Conservation (phyloP, 2,329 filamentous ascomycete species). For the Stemphylium beticola region DNA sequence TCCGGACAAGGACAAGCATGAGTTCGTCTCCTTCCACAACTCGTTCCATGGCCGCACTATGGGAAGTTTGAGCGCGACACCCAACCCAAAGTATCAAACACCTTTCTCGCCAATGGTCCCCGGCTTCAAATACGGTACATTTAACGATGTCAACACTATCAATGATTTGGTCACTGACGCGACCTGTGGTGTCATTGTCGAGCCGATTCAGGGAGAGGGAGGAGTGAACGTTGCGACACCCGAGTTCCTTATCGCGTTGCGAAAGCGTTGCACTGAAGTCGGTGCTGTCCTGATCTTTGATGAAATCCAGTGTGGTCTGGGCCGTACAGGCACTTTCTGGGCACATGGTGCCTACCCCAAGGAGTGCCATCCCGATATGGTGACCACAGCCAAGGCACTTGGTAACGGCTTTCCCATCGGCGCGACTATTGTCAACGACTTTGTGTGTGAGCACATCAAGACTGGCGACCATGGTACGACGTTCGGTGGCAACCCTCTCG, state of each 20-base stretch:
- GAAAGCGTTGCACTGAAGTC: slow-evolving; percentile 81
- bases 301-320: slow-evolving; percentile 94
- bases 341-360: slow-evolving; percentile 77
- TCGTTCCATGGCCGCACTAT: slow-evolving; percentile 98
- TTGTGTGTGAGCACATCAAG: slow-evolving; percentile 72
- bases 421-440: slow-evolving; percentile 72
- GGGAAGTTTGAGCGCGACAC: slow-evolving; percentile 93
- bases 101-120: slow-evolving; percentile 96
- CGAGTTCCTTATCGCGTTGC: slow-evolving; percentile 85
- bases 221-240: slow-evolving; percentile 84
- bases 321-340: slow-evolving; percentile 88
- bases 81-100: slow-evolving; percentile 96
- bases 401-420: slow-evolving; percentile 97
- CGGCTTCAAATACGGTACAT: slow-evolving; percentile 84
- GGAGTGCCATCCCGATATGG: slow-evolving; percentile 88
- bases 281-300: slow-evolving; percentile 92
- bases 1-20: slow-evolving; percentile 73
- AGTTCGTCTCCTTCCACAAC: slow-evolving; percentile 87
- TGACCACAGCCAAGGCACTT: slow-evolving; percentile 94
- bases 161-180: slow-evolving; percentile 77
- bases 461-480: slow-evolving; percentile 91
- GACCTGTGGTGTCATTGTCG: slow-evolving; percentile 93
- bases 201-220: slow-evolving; percentile 97
- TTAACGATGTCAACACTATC: slow-evolving; percentile 79
- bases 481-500: slow-evolving; percentile 90